Evolutionary conservation across 805 yeast genomes (phyloP), one percentile per base, ranked within the genome.

Genomic region (Kodamaea hsintzibuensis): DNA sequence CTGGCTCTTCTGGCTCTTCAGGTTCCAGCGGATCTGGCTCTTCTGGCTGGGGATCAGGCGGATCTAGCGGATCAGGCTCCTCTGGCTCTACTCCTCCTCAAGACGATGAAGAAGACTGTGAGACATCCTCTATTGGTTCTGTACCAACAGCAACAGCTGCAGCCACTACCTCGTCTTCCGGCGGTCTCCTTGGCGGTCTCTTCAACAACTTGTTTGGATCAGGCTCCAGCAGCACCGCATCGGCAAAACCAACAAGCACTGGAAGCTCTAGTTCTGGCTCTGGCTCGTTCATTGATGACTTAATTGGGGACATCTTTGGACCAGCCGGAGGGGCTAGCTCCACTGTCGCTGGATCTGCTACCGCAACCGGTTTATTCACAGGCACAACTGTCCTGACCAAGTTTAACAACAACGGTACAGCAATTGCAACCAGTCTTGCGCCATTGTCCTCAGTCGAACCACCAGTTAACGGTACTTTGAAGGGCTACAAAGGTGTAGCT

Each of bases 81-180:
- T 22, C 46, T 7, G 33, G 38, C 37, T 49, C 58, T 1, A 7
- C 55, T 43, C 48, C 52, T n/a, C n/a, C n/a, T n/a, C n/a, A n/a
- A 27, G 57, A 52, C 42, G 56, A 54, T 17, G 61, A 58, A 7
- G 55, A 57, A 39, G 55, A 55, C 17, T 56, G 56, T 47, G 54
- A 52, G 27, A 27, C 58, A 42, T 18, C 44, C 14, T 22, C 55
- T 35, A 51, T 54, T 30, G 62, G 55, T 27, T 55, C 49, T 33
- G 57, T 53, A 16, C 59, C 58, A 19, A 27, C 50, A 18, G 54
- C 50, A 18, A 51, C 54, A 22, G 54, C 53, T 7, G 33, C 53
- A 7, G 33, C 53, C 37, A 49, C 43, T 17, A 47, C 56, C 7
- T 43, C 56, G 35, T 52, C 53, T 27, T 53, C 49, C 30, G 44